phyloP scores from a whole-genome alignment of 2,329 filamentous ascomycete genomes.

The Nothomitra cinnamomea region DNA sequence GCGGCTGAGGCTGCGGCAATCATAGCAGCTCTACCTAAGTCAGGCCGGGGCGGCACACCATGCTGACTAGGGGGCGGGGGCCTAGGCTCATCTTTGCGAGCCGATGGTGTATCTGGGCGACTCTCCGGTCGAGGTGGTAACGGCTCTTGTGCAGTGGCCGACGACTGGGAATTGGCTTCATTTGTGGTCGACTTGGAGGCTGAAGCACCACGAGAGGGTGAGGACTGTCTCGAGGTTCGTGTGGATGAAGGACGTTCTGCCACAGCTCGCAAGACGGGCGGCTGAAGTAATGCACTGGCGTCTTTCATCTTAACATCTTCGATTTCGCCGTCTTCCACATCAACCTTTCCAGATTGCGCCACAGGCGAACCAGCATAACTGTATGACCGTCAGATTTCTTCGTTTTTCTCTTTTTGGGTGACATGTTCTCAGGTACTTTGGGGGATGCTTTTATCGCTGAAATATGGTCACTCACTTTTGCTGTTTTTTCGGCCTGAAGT shows the following conservation, averaged over 20 bases:
- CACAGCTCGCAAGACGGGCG: conserved; percentile 11
- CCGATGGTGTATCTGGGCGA: neutral
- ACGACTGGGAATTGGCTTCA: neutral
- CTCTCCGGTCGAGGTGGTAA: neutral
- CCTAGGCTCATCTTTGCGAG: neutral
- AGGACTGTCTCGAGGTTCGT: neutral
- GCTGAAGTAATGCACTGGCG: conserved; percentile 12
- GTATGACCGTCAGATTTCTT: conserved; percentile 3
- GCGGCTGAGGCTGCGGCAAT: neutral
- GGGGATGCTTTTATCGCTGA: neutral
- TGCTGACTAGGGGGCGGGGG: neutral
- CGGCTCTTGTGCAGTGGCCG: neutral
- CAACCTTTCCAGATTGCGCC: conserved; percentile 17
- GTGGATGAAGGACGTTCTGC: conserved; percentile 2
- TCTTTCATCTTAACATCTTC: conserved; percentile 35
- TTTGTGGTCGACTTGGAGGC: neutral
- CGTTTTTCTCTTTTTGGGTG: too few species aligned
- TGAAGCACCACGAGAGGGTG: neutral
- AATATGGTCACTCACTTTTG: conserved; percentile 15
- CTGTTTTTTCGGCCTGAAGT: conserved; percentile 41
- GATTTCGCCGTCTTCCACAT: conserved; percentile 59
- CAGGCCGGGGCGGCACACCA: neutral
- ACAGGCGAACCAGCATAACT: neutral
- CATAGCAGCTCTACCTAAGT: neutral
- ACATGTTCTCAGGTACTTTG: too few species aligned